Evolutionary conservation across 257 asterid species (phyloP).

Genomic region (Thymus quinquecostatus): DNA sequence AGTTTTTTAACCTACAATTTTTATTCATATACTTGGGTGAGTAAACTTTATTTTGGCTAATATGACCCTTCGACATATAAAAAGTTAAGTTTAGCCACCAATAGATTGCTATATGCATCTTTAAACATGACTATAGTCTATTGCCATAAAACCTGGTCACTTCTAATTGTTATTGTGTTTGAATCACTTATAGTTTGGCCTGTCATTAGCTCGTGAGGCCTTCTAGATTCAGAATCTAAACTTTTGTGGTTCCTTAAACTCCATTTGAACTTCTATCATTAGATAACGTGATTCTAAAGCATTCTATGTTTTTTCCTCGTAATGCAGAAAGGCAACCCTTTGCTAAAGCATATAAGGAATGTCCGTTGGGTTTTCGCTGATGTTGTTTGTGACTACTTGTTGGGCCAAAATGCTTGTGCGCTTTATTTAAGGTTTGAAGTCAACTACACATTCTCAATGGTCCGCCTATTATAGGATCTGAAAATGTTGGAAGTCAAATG

Average conservation of each 20-base stretch:
- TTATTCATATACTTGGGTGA: neutral
- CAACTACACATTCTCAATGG: constrained; percentile 8
- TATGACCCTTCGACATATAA: constrained; percentile 3
- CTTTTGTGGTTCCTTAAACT: neutral
- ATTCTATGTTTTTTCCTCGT: constrained; percentile 22
- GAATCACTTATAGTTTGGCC: constrained; percentile 17
- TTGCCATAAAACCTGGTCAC: neutral
- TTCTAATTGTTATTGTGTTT: constrained; percentile 25
- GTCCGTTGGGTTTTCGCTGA: constrained; percentile 93
- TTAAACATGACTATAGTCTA: constrained; percentile 6
- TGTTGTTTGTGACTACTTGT: constrained; percentile 71
- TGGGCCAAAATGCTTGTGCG: constrained; percentile 82
- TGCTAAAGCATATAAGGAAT: constrained; percentile 91
- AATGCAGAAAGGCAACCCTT: constrained; percentile 95
- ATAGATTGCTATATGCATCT: neutral
- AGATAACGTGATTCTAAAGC: constrained; percentile 4
- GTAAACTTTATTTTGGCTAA: neutral
- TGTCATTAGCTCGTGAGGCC: constrained; percentile 6
- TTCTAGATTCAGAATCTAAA: constrained; percentile 2
- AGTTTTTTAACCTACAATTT: neutral
- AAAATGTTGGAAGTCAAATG: constrained; percentile 10
- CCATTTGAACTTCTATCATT: neutral
- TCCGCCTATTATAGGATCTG: constrained; percentile 5
- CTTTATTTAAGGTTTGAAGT: constrained; percentile 78
- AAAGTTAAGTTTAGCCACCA: neutral